phyloP scores from a whole-genome alignment of 306 rosid species.

The Medicago truncatula region MtrunA17r5.0-ANR NC_053045.1:51923501-51924000 shows the following conservation, averaged over 20 bases:
- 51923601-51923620: slow-evolving; percentile 49
- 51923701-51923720: slow-evolving; percentile 42
- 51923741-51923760: background rate
- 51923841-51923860: background rate
- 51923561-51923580: slow-evolving; percentile 58
- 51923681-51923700: slow-evolving; percentile 21
- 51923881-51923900: background rate
- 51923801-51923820: slow-evolving; percentile 42
- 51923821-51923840: background rate
- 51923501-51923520: slow-evolving; percentile 76
- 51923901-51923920: background rate
- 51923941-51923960: background rate
- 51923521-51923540: slow-evolving; percentile 69
- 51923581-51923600: slow-evolving; percentile 56
- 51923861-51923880: slow-evolving; percentile 28
- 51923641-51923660: background rate
- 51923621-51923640: slow-evolving; percentile 29
- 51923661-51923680: slow-evolving; percentile 43
- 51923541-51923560: slow-evolving; percentile 79
- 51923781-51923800: slow-evolving; percentile 44
- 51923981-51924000: background rate
- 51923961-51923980: background rate
- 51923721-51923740: background rate
- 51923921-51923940: slow-evolving; percentile 29
- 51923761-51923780: slow-evolving; percentile 38